A percentile compares a stretch with the other conserved stretches of the same genome.
These are phyloP conservation scores for Epichloe sylvatica DNA, from an alignment of 2,329 filamentous ascomycete species.

Conservation along the genomic window DNA sequence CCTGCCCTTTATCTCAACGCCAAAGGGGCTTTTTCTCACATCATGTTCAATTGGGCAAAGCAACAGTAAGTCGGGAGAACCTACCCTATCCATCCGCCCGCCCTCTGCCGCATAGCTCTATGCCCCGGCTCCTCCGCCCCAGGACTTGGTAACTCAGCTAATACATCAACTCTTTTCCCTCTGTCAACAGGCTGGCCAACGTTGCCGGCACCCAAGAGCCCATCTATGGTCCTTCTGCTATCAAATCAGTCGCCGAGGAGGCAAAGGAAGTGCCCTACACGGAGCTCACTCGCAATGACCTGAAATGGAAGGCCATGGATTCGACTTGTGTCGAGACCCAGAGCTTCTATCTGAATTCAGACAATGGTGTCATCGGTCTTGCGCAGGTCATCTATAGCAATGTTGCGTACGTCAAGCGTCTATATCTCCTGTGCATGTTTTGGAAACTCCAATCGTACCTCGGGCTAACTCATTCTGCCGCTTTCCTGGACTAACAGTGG, in stretches of 20 bases:
- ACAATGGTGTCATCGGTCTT: conserved; percentile 63
- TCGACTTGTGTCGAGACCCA: conserved; percentile 89
- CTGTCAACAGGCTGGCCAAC: conserved; percentile 44
- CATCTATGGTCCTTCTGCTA: conserved; percentile 80
- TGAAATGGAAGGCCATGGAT: conserved; percentile 71
- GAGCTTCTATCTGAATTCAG: conserved; percentile 78
- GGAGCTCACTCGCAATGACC: conserved; percentile 59
- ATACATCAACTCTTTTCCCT: conserved; percentile 5
- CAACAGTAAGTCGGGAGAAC: conserved; percentile 50
- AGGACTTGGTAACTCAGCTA: conserved; percentile 5
- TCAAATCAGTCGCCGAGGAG: conserved; percentile 74
- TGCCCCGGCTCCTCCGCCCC: neutral
- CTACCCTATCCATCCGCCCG: conserved; percentile 4
- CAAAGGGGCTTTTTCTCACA: conserved; percentile 13
- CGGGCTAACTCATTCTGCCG: neutral
- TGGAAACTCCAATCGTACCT: neutral
- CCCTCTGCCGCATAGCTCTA: neutral
- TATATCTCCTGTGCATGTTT: neutral
- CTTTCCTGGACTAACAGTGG: too few species aligned
- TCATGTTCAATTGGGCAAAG: conserved; percentile 91
- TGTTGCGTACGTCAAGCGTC: conserved; percentile 54
- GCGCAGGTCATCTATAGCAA: conserved; percentile 96
- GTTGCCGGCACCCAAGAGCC: conserved; percentile 94
- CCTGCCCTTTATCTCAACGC: neutral
- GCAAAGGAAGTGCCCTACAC: conserved; percentile 65